These are phyloP conservation scores for Claviceps capensis DNA, from an alignment of 2,329 filamentous ascomycete genomes.

Conservation along the genomic window DNA sequence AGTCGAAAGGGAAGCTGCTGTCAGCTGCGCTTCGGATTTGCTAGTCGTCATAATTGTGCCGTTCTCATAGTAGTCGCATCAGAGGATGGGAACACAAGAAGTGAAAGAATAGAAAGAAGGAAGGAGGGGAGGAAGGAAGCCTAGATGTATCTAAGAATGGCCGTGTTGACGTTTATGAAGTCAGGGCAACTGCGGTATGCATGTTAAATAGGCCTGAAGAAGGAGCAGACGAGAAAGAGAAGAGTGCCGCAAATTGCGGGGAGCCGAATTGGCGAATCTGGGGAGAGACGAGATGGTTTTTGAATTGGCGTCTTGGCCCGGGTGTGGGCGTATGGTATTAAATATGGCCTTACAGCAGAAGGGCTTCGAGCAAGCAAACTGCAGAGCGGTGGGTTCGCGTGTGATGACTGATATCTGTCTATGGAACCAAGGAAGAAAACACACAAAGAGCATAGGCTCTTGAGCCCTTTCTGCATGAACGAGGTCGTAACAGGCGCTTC, in stretches of 20 bases:
- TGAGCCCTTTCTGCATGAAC: neutral
- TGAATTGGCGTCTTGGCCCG: constrained; percentile 1
- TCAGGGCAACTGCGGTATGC: constrained; percentile 19
- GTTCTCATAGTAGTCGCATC: constrained; percentile 12
- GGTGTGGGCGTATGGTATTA: constrained; percentile 1
- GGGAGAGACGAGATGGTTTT: constrained; percentile 1
- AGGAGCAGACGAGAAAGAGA: constrained; percentile 5
- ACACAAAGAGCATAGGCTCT: neutral
- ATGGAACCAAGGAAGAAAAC: neutral
- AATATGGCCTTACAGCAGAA: neutral
- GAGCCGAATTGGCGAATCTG: constrained; percentile 6
- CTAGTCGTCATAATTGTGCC: constrained; percentile 12
- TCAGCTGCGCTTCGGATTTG: constrained; percentile 13
- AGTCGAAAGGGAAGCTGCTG: constrained; percentile 11
- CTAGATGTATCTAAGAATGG: constrained; percentile 14
- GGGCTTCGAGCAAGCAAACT: neutral
- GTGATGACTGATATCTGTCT: neutral
- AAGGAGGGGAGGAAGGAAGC: constrained; percentile 10
- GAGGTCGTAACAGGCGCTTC: neutral
- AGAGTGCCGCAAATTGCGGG: constrained; percentile 5
- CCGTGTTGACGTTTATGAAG: constrained; percentile 25
- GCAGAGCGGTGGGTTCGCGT: constrained; percentile 1
- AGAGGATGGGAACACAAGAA: neutral
- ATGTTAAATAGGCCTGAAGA: constrained; percentile 19
- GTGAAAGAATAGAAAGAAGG: neutral